A percentile compares a stretch with the other conserved stretches of the same genome.
phyloP scores from a whole-genome alignment of 2,329 filamentous ascomycete species.

The Aulographum hederae region DNA sequence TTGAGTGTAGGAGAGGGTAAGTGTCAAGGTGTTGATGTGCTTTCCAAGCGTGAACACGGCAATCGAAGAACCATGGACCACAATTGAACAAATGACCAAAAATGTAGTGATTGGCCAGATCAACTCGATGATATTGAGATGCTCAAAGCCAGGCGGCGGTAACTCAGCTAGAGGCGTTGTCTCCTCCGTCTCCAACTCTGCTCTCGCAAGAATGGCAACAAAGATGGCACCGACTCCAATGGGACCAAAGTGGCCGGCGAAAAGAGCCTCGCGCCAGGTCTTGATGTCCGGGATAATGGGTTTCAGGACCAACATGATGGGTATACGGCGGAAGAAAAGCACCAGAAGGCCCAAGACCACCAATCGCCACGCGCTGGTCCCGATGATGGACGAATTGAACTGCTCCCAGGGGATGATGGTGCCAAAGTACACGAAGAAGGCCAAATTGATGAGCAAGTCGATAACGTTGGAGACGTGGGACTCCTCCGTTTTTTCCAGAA shows the following conservation, averaged over 20 bases:
- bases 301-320: conserved; percentile 81
- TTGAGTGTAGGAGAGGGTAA: conserved; percentile 92
- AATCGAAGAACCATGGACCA: conserved; percentile 94
- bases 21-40: conserved; percentile 86
- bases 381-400: conserved; percentile 57
- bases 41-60: conserved; percentile 96
- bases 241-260: conserved; percentile 92
- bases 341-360: conserved; percentile 90
- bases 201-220: conserved; percentile 76
- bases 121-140: conserved; percentile 57
- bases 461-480: conserved; percentile 99
- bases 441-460: conserved; percentile 86
- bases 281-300: conserved; percentile 92
- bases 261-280: conserved; percentile 92
- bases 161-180: conserved; percentile 55
- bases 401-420: conserved; percentile 93
- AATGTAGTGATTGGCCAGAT: conserved; percentile 97
- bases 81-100: conserved; percentile 80
- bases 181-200: conserved; percentile 63
- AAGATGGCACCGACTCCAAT: conserved; percentile 97
- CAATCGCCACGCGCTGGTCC: conserved; percentile 71
- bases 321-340: conserved; percentile 87
- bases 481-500: conserved; percentile 93
- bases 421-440: conserved; percentile 95
- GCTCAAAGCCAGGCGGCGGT: conserved; percentile 37